Conservation (phyloP, 2,329 filamentous ascomycete genomes). For the Fusarium kyushuense region DNA sequence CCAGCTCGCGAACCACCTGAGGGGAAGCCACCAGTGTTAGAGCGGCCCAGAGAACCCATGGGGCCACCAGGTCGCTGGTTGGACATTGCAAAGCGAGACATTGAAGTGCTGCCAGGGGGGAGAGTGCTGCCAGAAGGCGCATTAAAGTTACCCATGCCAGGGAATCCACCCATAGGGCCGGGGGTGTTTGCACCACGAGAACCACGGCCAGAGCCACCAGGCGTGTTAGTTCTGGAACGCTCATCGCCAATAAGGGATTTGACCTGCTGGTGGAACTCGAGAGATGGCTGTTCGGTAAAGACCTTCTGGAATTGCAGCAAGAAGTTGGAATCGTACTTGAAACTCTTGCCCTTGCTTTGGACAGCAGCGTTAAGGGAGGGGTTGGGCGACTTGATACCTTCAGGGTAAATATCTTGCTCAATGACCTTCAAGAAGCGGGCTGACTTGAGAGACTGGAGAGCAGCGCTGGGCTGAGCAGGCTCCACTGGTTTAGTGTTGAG, state of each 20-base stretch:
- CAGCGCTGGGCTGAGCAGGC: slow-evolving; percentile 91
- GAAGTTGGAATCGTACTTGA: slow-evolving; percentile 96
- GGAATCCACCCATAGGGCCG: slow-evolving; percentile 52
- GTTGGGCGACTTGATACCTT: slow-evolving; percentile 88
- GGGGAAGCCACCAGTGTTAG: slow-evolving; percentile 66
- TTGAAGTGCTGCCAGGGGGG: slow-evolving; percentile 81
- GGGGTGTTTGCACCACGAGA: slow-evolving; percentile 23
- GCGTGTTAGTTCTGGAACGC: slow-evolving; percentile 58
- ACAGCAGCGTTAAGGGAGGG: slow-evolving; percentile 87
- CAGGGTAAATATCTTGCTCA: slow-evolving; percentile 83
- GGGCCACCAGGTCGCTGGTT: slow-evolving; percentile 54
- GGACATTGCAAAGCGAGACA: slow-evolving; percentile 78
- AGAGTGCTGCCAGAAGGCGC: slow-evolving; percentile 66
- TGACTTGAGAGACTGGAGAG: slow-evolving; percentile 91
- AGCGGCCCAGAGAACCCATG: slow-evolving; percentile 55
- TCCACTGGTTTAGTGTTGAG: slow-evolving; percentile 87
- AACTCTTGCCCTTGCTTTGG: slow-evolving; percentile 81
- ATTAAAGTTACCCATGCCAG: slow-evolving; percentile 79
- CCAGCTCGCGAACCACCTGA: slow-evolving; percentile 70
- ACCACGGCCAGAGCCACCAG: slow-evolving; percentile 33
- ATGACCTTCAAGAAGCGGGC: slow-evolving; percentile 88
- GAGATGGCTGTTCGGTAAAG: slow-evolving; percentile 95
- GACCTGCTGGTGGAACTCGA: slow-evolving; percentile 93
- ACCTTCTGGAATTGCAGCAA: slow-evolving; percentile 95
- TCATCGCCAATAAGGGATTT: slow-evolving; percentile 84